Base-by-base conservation (phyloP, 768 basidiomycete genomes). In the Lactarius quietus region DNA sequence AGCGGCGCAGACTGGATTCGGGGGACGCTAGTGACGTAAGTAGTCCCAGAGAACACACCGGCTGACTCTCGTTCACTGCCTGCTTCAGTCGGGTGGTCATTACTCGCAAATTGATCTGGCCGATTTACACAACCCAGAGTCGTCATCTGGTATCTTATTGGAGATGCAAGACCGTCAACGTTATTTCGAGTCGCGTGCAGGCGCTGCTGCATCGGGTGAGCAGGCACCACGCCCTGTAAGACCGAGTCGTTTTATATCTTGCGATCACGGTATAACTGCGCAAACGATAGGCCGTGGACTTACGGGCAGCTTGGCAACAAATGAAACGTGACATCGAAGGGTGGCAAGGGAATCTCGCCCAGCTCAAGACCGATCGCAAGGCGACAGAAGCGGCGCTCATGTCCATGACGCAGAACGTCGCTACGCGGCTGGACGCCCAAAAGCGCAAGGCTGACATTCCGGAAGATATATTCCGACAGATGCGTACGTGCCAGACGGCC, bases 401-500 rank as follows among this genome's bases (percentile, higher is more conserved):
- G 18, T 78, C 83, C 18, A 93, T 95, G 90, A 92, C 92, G 1
- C 80, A 87, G 67, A 92, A 90, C 68, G 90, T 95, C 3, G 77
- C 83, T n/a, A 82, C 84, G 10, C 84, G 90, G 26, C 72, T 92
- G 23, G 87, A 92, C 31, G 83, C 85, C 57, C 84, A 82, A 71
- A 81, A 83, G 8, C 81, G 79, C 66, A 90, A 87, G 75, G 93
- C 84, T 66, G 88, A 91, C 45, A 86, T 99, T 38, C 92, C 94
- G 1, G 85, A 90, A 57, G 82, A 80, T 2, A 78, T 96, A 43
- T 86, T 92, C 70, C 81, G 85, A 62, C 88, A 94, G 77, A 89
- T 98, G 84, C 86, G 85, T 20, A 90, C 90, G 0, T 93, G 92
- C 72, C 94, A 97, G 72, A 93, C 93, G 1, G 90, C 95, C 3